These are phyloP conservation scores for Fusarium fracticaudum DNA, from an alignment of 2,329 filamentous ascomycete species.

Conservation along the genomic window DNA sequence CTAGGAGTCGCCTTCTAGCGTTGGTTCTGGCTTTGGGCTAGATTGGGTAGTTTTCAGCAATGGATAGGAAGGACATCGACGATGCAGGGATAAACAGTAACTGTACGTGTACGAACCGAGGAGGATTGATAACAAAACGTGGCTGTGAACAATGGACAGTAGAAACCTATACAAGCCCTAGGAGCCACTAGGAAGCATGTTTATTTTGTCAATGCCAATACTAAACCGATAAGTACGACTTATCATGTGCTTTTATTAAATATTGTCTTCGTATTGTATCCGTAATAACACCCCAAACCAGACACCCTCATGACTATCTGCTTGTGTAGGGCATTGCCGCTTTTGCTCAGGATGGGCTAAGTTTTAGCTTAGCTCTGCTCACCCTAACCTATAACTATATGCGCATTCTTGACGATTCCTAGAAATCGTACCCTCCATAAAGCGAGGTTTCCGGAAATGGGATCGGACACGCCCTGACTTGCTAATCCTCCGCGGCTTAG, in stretches of 20 bases:
- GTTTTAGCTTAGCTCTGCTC: no score
- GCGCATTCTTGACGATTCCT: no score
- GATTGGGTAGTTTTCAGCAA: slow-evolving; percentile 19
- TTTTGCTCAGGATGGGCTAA: no score
- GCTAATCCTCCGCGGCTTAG: no score
- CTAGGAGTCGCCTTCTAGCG: background rate
- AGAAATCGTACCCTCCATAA: no score
- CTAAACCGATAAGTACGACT: background rate
- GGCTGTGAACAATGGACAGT: background rate
- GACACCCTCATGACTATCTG: no score
- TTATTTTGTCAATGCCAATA: slow-evolving; percentile 10
- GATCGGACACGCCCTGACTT: no score
- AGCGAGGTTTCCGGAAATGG: no score
- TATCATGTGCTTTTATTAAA: background rate
- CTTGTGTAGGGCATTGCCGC: no score
- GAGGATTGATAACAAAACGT: slow-evolving; percentile 3
- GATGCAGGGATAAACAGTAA: background rate
- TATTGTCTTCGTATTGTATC: background rate
- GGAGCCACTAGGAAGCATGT: slow-evolving; percentile 16
- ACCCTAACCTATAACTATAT: no score
- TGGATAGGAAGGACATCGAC: background rate
- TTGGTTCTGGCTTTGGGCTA: background rate
- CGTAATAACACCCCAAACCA: no score
- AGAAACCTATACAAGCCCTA: slow-evolving; percentile 27
- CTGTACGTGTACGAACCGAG: slow-evolving; percentile 13